Conservation (phyloP, 306 rosid species). For the Amphicarpaea edgeworthii region DNA sequence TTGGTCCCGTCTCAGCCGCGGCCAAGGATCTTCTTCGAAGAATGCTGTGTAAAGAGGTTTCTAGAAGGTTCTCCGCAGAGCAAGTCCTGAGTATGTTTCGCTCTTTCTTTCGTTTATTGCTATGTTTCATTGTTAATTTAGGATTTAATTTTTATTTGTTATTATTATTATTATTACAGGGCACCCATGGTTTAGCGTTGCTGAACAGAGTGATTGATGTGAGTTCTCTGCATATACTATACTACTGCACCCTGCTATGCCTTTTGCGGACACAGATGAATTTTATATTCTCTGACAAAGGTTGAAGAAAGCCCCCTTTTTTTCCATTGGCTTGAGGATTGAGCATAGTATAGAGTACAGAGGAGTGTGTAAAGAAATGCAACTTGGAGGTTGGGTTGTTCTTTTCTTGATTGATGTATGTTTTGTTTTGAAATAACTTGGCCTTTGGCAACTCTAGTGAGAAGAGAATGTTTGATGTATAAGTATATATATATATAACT, state of each 20-base stretch:
- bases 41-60: constrained; percentile 71
- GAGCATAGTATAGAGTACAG: not conserved
- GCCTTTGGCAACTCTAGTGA: not conserved
- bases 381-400: too few relatives aligned
- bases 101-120: too few relatives aligned
- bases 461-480: not conserved
- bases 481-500: not conserved
- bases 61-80: constrained; percentile 71
- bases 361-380: not conserved
- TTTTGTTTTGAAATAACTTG: not conserved
- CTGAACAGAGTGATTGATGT: constrained; percentile 33
- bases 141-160: not conserved
- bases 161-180: too few relatives aligned
- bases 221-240: not conserved
- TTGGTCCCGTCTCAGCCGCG: constrained; percentile 56
- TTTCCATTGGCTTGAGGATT: not conserved
- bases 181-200: constrained; percentile 69
- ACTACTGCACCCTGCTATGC: not conserved
- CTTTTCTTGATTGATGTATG: not conserved
- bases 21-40: constrained; percentile 70
- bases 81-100: constrained; percentile 65
- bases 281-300: not conserved
- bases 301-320: not conserved
- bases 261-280: not conserved
- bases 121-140: not conserved